Evolutionary conservation across 768 basidiomycete genomes (phyloP), one percentile per base, ranked within the genome.

Genomic region (Lactifluus piperatus): DNA sequence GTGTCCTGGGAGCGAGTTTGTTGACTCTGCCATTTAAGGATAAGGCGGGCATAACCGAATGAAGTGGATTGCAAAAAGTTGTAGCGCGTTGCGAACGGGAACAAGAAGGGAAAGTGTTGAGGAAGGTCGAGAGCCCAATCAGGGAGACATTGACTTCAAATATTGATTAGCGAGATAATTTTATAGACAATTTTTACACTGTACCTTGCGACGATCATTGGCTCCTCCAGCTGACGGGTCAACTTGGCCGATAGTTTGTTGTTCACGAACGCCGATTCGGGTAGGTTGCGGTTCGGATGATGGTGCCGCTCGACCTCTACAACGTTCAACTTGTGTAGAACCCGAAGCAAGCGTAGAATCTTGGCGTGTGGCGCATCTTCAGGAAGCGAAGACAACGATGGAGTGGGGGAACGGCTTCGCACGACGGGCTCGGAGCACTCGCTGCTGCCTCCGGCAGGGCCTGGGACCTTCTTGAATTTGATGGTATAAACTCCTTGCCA

Each of bases 191-290:
- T 37, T 5, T 39, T 34, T 18, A 41, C 7, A 53, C 70, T 77
- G 62, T 65, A 92, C 93, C 92, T 94, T 1, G 95, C 97, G 45
- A 99, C 94, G 63, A 99, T 97, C 93, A 98, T 97, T 0, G 93
- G 91, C 69, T 99, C 97, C 67, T 99, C 97, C 44, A 99, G 71
- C 69, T 98, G 97, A 36, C 97, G 82, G 13, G 92, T 93, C n/a
- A 99, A 79, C 72, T 99, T 99, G 10, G 97, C 97, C 2, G 93
- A 93, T 27, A 99, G 75, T 72, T 99, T 99, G 75, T 97, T 97
- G 71, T 98, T 99, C 62, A 98, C 83, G 70, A 99, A 99, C 0
- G 90, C 82, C 0, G 90, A 81, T 63, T 94, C 91, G 2, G 85
- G 75, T 18, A 97, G 75, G 60, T 77, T 78, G 41, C 82, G 78